Evolutionary conservation across 441 rosid genomes (phyloP), one percentile per base, ranked within the genome.

Genomic region (Biscutella laevigata): DNA sequence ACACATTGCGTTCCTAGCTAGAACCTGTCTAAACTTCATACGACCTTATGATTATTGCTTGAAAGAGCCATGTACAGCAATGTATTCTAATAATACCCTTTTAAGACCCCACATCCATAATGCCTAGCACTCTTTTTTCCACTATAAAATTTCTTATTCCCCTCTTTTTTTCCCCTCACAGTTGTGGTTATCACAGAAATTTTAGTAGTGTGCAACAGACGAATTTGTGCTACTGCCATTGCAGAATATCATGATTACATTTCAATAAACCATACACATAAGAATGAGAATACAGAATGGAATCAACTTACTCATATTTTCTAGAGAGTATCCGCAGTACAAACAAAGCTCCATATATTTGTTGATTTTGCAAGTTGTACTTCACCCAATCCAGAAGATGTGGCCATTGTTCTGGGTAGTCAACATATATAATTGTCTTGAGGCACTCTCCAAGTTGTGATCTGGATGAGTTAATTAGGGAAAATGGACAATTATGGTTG

Each of bases 321-420:
- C 97, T 74, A 27, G 97, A 77, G 53, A 94, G 95, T 61, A 89
- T 83, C 68, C 97, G 78, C 73, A 89, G 64, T 45, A 94, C 88
- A 72, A 83, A 89, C 62, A 94, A 65, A 55, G 99, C 86, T 50
- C 96, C 95, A 55, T 83, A 81, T 37, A 89, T 85, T 72, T 89
- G 92, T 59, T 84, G 97, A 71, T 72, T 86, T 68, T 82, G 96
- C 62, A 94, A 71, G 71, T 83, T 86, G 70, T 65, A 86, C 68
- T 88, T 84, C 59, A 94, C 82, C 99, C 99, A 94, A 32, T 84
- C 96, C 11, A 94, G 80, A 53, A 89, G 95, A 29, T 56, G 83
- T 1, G 90, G 96, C 99, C 99, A 94, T 71, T 86, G 96, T 73
- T 89, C 96, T 0, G 99, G 99, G 66, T 94, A 94, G 73, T 94